Percentiles rank a stretch among this genome's conserved stretches.
Evolutionary conservation across 441 rosid species (phyloP).

Genomic region (Omphalea diandra): DNA sequence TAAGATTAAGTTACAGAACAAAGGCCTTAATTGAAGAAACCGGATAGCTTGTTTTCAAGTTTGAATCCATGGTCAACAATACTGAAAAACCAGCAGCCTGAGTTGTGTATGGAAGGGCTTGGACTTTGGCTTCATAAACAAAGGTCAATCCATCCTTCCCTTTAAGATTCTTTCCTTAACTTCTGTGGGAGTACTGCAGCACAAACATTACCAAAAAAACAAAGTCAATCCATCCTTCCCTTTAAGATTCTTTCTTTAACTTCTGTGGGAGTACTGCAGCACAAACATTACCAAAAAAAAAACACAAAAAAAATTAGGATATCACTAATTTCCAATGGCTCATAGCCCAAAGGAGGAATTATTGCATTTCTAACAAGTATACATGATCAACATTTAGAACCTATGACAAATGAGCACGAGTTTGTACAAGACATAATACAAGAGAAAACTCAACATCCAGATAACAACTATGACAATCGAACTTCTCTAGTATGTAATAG

Average conservation of each 20-base stretch:
- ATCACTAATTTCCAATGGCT: not conserved
- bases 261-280: conserved; percentile 81
- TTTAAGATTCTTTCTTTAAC: conserved; percentile 75
- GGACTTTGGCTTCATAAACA: conserved; percentile 4
- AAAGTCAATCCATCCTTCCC: conserved; percentile 93
- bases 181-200: conserved; percentile 81
- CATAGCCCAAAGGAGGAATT: not conserved
- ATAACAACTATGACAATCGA: not conserved
- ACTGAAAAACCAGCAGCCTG: not conserved
- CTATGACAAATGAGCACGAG: too few relatives aligned
- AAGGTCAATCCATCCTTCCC: conserved; percentile 86
- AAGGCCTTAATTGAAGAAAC: not conserved
- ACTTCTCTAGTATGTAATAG: not conserved
- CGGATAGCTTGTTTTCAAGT: not conserved
- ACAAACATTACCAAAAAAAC: not conserved
- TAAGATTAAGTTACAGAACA: not conserved
- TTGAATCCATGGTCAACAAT: not conserved
- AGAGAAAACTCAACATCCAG: not conserved
- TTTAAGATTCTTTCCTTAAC: conserved; percentile 75
- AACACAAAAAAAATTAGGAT: too few relatives aligned
- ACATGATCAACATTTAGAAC: not conserved
- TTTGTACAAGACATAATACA: too few relatives aligned
- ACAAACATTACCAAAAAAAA: not conserved
- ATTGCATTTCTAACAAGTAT: not conserved
- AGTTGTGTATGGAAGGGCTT: not conserved